These are phyloP conservation scores for Magnolia officinalis DNA, from an alignment of 164 flowering plant genomes.

Conservation along the genomic window DNA sequence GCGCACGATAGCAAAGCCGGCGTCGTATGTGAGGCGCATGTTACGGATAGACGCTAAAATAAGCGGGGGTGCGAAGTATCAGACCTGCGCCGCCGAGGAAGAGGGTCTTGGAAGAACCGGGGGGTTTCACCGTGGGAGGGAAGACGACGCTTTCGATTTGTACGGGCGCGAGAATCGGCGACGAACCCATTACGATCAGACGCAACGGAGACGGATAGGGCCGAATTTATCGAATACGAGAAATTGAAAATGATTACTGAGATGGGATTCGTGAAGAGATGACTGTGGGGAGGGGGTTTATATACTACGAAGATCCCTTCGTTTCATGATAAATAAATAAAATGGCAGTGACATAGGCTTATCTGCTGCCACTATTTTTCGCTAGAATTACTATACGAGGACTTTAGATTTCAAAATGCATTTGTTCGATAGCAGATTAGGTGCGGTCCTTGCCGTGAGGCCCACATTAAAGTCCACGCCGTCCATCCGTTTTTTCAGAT, in stretches of 20 bases:
- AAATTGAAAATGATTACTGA: too few relatives aligned
- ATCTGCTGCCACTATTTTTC: background rate
- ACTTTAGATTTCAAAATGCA: background rate
- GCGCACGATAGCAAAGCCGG: slow-evolving; percentile 17
- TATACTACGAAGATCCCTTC: background rate
- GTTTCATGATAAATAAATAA: background rate
- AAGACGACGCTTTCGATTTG: slow-evolving; percentile 49
- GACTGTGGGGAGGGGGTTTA: background rate
- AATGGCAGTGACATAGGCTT: background rate
- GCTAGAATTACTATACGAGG: background rate
- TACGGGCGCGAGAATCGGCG: slow-evolving; percentile 29
- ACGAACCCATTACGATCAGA: slow-evolving; percentile 9
- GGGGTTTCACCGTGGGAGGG: slow-evolving; percentile 53
- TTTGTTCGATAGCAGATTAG: background rate
- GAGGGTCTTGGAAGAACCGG: slow-evolving; percentile 46
- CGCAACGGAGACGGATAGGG: background rate
- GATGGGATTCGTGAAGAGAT: too few relatives aligned
- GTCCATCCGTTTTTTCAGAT: too few relatives aligned
- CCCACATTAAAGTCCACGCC: too few relatives aligned
- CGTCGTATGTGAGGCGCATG: background rate
- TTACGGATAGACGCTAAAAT: background rate
- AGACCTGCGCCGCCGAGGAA: slow-evolving; percentile 93
- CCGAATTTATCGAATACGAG: too few relatives aligned
- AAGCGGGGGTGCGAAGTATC: background rate
- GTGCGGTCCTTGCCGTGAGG: background rate